Conservation (phyloP, 176 grass and related monocot species). For the Oryza longistaminata region DNA sequence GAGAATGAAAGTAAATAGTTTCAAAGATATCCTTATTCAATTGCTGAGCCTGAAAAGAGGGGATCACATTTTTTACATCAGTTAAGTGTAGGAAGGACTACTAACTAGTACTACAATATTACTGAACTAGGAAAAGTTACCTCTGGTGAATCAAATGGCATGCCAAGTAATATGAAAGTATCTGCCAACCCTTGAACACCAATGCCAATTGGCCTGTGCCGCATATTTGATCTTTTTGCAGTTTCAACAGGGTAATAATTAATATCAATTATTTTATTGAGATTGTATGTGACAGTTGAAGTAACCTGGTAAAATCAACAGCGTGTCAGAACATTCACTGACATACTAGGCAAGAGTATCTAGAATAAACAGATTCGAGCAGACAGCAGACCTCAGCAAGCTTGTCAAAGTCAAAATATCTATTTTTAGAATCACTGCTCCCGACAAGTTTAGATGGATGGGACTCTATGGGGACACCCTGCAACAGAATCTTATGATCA, state of each 20-base stretch:
- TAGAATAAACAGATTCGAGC: constrained; percentile 20
- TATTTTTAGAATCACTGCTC: constrained; percentile 72
- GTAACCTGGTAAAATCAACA: constrained; percentile 70
- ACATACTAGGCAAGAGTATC: background rate
- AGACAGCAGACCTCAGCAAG: constrained; percentile 87
- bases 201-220: constrained; percentile 89
- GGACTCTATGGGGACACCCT: constrained; percentile 84
- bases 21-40: constrained; percentile 97
- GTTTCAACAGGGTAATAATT: constrained; percentile 92
- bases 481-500: constrained; percentile 32
- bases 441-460: constrained; percentile 95
- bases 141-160: constrained; percentile 96
- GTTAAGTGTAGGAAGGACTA: background rate
- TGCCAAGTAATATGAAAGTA: constrained; percentile 96
- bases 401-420: constrained; percentile 98
- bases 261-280: constrained; percentile 97
- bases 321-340: background rate
- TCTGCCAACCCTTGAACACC: constrained; percentile 94
- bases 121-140: constrained; percentile 41
- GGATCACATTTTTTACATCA: constrained; percentile 19
- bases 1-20: constrained; percentile 79
- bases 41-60: constrained; percentile 73
- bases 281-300: constrained; percentile 65
- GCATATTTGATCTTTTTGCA: constrained; percentile 81
- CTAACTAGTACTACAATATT: background rate